Evolutionary conservation across 495 filamentous ascomycete genomes (phyloP), one percentile per base, ranked within the genome.

Genomic region (Annulohypoxylon maeteangense): DNA sequence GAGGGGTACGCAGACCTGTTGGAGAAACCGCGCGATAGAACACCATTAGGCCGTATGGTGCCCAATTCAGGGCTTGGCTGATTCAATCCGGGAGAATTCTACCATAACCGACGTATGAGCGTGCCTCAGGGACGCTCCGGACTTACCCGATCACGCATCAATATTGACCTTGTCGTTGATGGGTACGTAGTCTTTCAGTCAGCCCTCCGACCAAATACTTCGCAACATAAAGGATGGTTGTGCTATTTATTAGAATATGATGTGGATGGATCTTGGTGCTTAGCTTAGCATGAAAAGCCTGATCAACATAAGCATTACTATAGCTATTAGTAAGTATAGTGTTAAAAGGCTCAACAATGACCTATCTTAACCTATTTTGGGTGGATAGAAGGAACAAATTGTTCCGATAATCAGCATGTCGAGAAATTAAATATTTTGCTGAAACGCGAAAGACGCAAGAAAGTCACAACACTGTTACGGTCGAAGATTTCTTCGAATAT

Each of bases 1-100:
- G 87, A 90, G 65, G 83, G 85, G 2, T 91, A 91, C 75, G 90
- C 88, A 1, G 87, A 91, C 71, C 76, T 90, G 60, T 71, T 91
- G 64, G 89, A 90, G 69, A 86, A 86, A 70, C 80, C 82, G 6
- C 77, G 84, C 36, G 81, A 84, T 51, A 76, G 82, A 64, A 84
- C 83, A 42, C 83, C 83, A 7, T 56, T 85, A 38, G 77, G 81
- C 34, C 70, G 78, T 14, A 74, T 80, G 68, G 72, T 64, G 12
- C 64, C 72, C 10, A 75, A 71, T 29, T 51, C 74, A 14, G 77
- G 78, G 11, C 74, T 80, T 44, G 75, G 77, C 7, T 79, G 71
- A 75, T n/a, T 44, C 11, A 16, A 29, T 22, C 32, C 1, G 16
- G 31, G 36, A 5, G 38, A 56, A n/a, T 29, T 18, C 14, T 29